phyloP scores from a whole-genome alignment of 768 basidiomycete species.

The Podaxis mareebaensis region DNA sequence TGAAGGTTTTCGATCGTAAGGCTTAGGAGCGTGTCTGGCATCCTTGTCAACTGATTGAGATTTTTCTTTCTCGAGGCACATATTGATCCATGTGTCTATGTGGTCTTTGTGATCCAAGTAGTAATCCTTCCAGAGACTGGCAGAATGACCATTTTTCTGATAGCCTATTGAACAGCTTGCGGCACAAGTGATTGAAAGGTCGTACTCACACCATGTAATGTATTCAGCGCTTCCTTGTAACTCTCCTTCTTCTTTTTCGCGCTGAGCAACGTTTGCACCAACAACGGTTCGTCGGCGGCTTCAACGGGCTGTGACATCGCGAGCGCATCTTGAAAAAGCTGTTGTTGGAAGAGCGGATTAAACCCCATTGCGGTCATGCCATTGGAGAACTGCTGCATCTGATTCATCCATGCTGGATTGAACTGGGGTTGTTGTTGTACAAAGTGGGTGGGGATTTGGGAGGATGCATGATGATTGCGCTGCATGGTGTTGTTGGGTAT shows the following conservation, averaged over 20 bases:
- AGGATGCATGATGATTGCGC: background rate
- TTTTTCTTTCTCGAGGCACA: slow-evolving; percentile 33
- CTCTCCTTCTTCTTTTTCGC: slow-evolving; percentile 43
- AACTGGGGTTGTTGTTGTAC: slow-evolving; percentile 35
- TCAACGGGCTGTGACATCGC: slow-evolving; percentile 55
- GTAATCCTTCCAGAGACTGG: slow-evolving; percentile 79
- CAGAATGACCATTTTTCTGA: slow-evolving; percentile 51
- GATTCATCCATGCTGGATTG: slow-evolving; percentile 35
- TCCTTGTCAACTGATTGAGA: slow-evolving; percentile 14
- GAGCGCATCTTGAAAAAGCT: slow-evolving; percentile 58
- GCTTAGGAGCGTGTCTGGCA: slow-evolving; percentile 4
- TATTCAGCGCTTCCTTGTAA: slow-evolving; percentile 68
- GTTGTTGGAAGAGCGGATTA: slow-evolving; percentile 47
- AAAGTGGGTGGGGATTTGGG: slow-evolving; percentile 13
- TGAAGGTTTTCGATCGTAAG: slow-evolving; percentile 10
- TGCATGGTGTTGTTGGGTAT: slow-evolving; percentile 6
- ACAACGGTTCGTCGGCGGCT: slow-evolving; percentile 56
- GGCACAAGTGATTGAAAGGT: slow-evolving; percentile 8
- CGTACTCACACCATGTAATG: slow-evolving; percentile 59
- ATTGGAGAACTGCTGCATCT: slow-evolving; percentile 33
- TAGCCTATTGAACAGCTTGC: slow-evolving; percentile 20
- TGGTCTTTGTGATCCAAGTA: slow-evolving; percentile 70
- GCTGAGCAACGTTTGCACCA: slow-evolving; percentile 50
- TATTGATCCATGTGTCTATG: slow-evolving; percentile 49
- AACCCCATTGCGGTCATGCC: slow-evolving; percentile 36